Conservation (phyloP, 805 yeast species). For the Pichia pseudocactophila region DNA sequence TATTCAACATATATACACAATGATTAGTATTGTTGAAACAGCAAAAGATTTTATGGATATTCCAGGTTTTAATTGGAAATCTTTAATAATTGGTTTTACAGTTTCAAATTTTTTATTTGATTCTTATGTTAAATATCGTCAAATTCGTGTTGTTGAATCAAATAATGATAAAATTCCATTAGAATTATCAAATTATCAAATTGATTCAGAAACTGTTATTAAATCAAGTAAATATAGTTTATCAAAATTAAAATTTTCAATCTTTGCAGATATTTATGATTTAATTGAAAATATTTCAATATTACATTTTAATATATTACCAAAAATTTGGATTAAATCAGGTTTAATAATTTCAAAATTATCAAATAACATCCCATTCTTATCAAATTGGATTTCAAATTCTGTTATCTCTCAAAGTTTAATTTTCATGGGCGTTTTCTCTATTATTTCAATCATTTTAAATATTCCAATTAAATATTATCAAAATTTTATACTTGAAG, state of each 20-base stretch:
- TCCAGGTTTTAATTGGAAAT: slow-evolving; percentile 74
- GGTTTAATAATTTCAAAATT: slow-evolving; percentile 16
- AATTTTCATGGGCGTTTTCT: slow-evolving; percentile 46
- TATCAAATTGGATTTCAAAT: slow-evolving; percentile 27
- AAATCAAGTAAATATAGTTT: slow-evolving; percentile 73
- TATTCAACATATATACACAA: slow-evolving; percentile 1
- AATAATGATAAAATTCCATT: slow-evolving; percentile 47
- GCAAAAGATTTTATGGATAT: slow-evolving; percentile 50
- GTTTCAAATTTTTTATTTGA: slow-evolving; percentile 70
- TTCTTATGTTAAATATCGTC: slow-evolving; percentile 65
- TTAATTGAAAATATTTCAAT: slow-evolving; percentile 49
- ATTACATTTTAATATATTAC: slow-evolving; percentile 54
- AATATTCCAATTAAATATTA: slow-evolving; percentile 68
- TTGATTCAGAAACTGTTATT: slow-evolving; percentile 62
- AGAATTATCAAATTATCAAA: slow-evolving; percentile 42
- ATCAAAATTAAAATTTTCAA: slow-evolving; percentile 66
- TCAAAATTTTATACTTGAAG: slow-evolving; percentile 81
- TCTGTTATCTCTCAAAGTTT: slow-evolving; percentile 65
- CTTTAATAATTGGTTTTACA: slow-evolving; percentile 63
- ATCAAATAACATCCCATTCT: slow-evolving; percentile 19
- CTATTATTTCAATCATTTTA: slow-evolving; percentile 41
- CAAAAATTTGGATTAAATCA: slow-evolving; percentile 43
- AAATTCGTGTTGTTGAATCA: slow-evolving; percentile 50
- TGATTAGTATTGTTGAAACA: slow-evolving; percentile 25
- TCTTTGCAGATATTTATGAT: slow-evolving; percentile 43